Evolutionary conservation across 148 eudicot species (phyloP).

Genomic region (Suaeda aralocaspica): DNA sequence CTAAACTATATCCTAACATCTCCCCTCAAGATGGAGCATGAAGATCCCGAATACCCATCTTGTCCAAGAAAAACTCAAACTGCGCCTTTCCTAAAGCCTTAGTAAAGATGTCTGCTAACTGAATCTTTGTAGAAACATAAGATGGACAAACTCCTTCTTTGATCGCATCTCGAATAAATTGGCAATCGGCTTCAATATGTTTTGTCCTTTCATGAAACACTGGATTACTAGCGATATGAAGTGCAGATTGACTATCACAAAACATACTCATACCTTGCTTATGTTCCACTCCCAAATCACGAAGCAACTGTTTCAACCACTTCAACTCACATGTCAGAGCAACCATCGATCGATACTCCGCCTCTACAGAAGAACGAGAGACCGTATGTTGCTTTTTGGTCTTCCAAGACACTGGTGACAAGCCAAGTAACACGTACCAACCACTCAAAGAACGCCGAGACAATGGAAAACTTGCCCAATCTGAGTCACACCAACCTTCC

Average conservation of each 20-base stretch:
- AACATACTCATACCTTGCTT: no score
- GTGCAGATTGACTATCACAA: background rate
- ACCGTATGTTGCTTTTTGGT: background rate
- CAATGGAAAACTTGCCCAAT: background rate
- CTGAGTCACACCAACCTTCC: background rate
- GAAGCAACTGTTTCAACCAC: no score
- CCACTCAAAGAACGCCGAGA: background rate
- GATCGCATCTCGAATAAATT: background rate
- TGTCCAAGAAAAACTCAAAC: no score
- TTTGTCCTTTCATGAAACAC: background rate
- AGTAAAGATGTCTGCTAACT: no score
- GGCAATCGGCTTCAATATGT: background rate
- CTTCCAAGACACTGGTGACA: background rate
- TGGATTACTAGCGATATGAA: background rate
- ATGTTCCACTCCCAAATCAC: no score
- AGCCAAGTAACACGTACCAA: no score
- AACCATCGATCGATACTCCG: background rate
- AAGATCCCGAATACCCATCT: no score
- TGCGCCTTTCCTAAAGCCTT: no score
- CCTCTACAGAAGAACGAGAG: background rate
- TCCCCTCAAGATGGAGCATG: no score
- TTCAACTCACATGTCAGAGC: no score
- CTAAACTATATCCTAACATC: no score
- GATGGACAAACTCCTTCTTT: background rate
- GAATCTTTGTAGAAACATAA: no score